Percentiles rank a stretch among this genome's conserved stretches.
Evolutionary conservation across 2,329 filamentous ascomycete species (phyloP).

Genomic region (Fusarium staphyleae): DNA sequence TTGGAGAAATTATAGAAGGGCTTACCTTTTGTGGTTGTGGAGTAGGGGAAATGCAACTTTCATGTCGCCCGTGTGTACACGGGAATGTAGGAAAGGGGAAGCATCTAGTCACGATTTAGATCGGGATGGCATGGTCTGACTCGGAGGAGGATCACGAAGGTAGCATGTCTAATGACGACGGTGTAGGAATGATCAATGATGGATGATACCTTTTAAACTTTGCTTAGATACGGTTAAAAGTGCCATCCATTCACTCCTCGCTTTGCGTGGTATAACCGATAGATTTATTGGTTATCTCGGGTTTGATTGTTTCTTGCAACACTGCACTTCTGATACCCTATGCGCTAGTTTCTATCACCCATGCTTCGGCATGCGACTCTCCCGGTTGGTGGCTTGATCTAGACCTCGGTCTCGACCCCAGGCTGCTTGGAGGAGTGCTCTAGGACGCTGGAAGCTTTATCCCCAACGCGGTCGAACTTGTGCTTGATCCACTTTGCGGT

Average conservation of each 20-base stretch:
- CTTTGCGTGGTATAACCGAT: conserved; percentile 16
- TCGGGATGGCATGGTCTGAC: conserved; percentile 1
- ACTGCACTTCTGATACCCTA: background rate
- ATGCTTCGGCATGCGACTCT: conserved; percentile 4
- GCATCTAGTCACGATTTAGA: conserved; percentile 10
- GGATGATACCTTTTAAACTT: conserved; percentile 32
- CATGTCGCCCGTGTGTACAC: conserved; percentile 1
- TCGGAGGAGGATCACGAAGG: conserved; percentile 3
- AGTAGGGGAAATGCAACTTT: conserved; percentile 4
- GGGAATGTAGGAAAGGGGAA: conserved; percentile 3
- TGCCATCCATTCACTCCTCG: conserved; percentile 11
- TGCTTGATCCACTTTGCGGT: conserved; percentile 59
- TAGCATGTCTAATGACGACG: conserved; percentile 19
- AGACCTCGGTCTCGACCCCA: conserved; percentile 75
- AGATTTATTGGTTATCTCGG: background rate
- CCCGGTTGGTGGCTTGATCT: conserved; percentile 37
- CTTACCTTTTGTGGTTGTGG: conserved; percentile 8
- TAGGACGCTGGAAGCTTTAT: conserved; percentile 64
- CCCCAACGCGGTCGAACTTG: conserved; percentile 64
- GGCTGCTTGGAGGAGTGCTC: conserved; percentile 64
- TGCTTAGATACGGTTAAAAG: conserved; percentile 9
- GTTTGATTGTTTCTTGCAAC: background rate
- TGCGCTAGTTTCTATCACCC: background rate
- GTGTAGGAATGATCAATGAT: conserved; percentile 29
- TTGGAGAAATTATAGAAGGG: conserved; percentile 28